Conservation (phyloP, 1,284 basidiomycete species). For the Cryptococcus deneoformans region DNA sequence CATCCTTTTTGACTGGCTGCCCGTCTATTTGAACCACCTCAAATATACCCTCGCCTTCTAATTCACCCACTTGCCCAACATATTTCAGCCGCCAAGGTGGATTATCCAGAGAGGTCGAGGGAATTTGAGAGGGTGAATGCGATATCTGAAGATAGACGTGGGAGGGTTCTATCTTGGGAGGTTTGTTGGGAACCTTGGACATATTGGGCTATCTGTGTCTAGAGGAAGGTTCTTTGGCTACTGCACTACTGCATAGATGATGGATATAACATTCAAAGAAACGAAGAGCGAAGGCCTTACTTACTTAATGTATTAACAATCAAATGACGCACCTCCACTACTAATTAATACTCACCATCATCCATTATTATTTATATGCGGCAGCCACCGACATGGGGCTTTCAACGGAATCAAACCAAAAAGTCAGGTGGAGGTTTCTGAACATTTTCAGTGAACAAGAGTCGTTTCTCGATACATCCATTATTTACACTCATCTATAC, state of each 20-base stretch:
- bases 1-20: constrained; percentile 8
- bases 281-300: background rate
- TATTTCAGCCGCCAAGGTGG: constrained; percentile 17
- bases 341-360: too few species aligned
- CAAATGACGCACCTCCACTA: too few species aligned
- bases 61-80: constrained; percentile 41
- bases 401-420: constrained; percentile 11
- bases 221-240: too few species aligned
- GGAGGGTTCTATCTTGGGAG: constrained; percentile 27
- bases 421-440: constrained; percentile 17
- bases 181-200: constrained; percentile 12
- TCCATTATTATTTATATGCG: too few species aligned
- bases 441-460: background rate
- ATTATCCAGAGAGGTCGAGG: constrained; percentile 1
- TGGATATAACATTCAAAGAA: background rate
- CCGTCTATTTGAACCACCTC: constrained; percentile 22
- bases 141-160: constrained; percentile 39
- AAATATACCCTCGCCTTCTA: constrained; percentile 43
- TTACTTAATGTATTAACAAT: too few species aligned
- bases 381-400: background rate
- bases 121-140: constrained; percentile 14
- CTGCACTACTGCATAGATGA: too few species aligned
- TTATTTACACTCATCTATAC: background rate
- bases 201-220: too few species aligned
- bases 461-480: background rate